These are phyloP conservation scores for Stachybotrys chlorohalonatus DNA, from an alignment of 2,329 filamentous ascomycete species.

Conservation along the genomic window DNA sequence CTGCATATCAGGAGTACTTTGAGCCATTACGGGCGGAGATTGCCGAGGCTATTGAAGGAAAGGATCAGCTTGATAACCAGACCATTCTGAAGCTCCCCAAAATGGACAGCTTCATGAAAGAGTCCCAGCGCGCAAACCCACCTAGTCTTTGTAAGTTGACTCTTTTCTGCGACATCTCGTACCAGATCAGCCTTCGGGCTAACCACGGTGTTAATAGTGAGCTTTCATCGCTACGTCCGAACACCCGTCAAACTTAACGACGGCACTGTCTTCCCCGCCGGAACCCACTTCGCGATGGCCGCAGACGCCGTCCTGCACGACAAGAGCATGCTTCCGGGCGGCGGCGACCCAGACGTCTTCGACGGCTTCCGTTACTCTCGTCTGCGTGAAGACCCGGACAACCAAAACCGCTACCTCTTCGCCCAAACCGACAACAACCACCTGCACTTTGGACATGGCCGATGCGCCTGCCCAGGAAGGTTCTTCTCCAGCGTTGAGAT, in stretches of 20 bases:
- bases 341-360: not conserved
- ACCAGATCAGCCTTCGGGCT: too few species aligned
- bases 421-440: constrained; percentile 22
- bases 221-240: not conserved
- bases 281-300: not conserved
- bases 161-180: too few species aligned
- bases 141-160: not conserved
- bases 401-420: constrained; percentile 20
- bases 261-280: not conserved
- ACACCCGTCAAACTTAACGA: not conserved
- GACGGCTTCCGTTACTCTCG: not conserved
- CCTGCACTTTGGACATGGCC: constrained; percentile 29
- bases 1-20: not conserved
- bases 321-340: not conserved
- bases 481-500: constrained; percentile 30
- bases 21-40: not conserved
- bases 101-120: not conserved
- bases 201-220: constrained; percentile 22
- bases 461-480: constrained; percentile 28
- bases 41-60: not conserved
- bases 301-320: not conserved
- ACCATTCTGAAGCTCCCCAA: not conserved
- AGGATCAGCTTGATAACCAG: not conserved
- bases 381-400: not conserved
- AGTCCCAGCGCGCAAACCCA: not conserved